Percentiles rank a stretch among this genome's conserved stretches.
Conservation (phyloP, 2,329 filamentous ascomycete genomes). For the Diplodia seriata region DNA sequence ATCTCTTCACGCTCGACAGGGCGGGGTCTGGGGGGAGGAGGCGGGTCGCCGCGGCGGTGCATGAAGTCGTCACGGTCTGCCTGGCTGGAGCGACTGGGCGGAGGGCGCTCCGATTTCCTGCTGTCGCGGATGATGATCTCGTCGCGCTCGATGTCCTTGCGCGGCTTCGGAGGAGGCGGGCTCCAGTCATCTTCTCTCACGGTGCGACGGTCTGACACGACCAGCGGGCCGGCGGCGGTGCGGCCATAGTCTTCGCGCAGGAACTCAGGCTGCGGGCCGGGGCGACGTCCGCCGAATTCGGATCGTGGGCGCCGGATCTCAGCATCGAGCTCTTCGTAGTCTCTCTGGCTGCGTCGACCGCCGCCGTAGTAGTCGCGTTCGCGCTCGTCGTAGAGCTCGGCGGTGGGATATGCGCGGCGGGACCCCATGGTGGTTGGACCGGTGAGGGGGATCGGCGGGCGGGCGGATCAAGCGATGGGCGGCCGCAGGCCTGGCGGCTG, state of each 20-base stretch:
- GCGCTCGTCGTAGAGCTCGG: constrained; percentile 58
- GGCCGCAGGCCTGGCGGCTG: constrained; percentile 17
- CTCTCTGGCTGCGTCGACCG: constrained; percentile 48
- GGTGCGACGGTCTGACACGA: constrained; percentile 55
- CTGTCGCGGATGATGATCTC: constrained; percentile 42
- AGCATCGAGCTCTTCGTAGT: constrained; percentile 59
- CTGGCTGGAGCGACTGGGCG: constrained; percentile 36
- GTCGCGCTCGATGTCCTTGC: constrained; percentile 51
- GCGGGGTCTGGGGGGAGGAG: constrained; percentile 39
- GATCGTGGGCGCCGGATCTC: constrained; percentile 48
- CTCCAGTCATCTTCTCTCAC: constrained; percentile 45
- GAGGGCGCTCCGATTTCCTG: constrained; percentile 38
- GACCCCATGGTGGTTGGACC: constrained; percentile 46
- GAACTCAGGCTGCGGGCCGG: constrained; percentile 56
- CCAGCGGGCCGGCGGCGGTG: constrained; percentile 52
- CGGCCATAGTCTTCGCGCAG: constrained; percentile 59
- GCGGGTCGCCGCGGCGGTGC: constrained; percentile 39
- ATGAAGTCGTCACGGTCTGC: constrained; percentile 49
- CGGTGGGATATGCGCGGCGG: constrained; percentile 53
- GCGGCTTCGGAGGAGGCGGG: constrained; percentile 41
- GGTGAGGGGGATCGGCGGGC: constrained; percentile 33
- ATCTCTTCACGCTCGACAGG: constrained; percentile 38
- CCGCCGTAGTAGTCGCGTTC: constrained; percentile 58
- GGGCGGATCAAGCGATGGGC: constrained; percentile 21
- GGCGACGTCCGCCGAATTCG: constrained; percentile 40